phyloP scores from a whole-genome alignment of 1,139 yeast species.

The Sugiyamaella castrensis region DNA sequence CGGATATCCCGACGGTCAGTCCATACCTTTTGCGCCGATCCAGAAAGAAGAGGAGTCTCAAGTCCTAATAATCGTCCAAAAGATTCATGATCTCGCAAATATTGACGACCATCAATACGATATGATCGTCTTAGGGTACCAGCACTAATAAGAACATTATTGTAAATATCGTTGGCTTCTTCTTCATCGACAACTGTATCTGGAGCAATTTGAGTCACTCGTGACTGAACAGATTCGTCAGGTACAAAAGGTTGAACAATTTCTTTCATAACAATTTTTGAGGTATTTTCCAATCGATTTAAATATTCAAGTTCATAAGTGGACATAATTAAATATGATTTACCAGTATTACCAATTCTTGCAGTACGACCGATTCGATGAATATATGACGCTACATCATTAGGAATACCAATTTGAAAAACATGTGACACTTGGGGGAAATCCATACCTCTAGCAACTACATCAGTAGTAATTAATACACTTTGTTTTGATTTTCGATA shows the following conservation, averaged over 20 bases:
- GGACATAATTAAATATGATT: conserved; percentile 35
- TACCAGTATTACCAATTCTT: conserved; percentile 82
- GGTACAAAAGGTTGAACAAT: conserved; percentile 17
- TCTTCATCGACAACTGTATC: conserved; percentile 16
- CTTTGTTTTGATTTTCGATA: conserved; percentile 55
- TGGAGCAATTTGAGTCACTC: conserved; percentile 14
- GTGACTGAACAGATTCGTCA: conserved; percentile 14
- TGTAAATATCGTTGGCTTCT: conserved; percentile 20
- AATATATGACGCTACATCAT: conserved; percentile 71
- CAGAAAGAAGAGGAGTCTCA: conserved; percentile 15
- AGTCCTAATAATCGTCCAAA: conserved; percentile 18
- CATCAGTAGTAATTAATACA: conserved; percentile 80
- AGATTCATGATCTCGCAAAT: conserved; percentile 14
- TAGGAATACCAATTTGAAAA: conserved; percentile 73
- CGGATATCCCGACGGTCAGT: conserved; percentile 10
- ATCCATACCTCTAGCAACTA: conserved; percentile 96
- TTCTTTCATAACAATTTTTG: conserved; percentile 25
- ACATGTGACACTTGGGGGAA: conserved; percentile 83
- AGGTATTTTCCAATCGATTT: conserved; percentile 19
- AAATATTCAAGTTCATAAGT: conserved; percentile 28
- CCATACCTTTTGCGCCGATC: conserved; percentile 18
- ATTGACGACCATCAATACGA: conserved; percentile 15
- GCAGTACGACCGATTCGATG: conserved; percentile 98
- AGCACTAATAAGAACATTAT: conserved; percentile 15
- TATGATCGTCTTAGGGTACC: conserved; percentile 13